Evolutionary conservation across 2,329 filamentous ascomycete genomes (phyloP).

Genomic region (Kalmusia sp.): DNA sequence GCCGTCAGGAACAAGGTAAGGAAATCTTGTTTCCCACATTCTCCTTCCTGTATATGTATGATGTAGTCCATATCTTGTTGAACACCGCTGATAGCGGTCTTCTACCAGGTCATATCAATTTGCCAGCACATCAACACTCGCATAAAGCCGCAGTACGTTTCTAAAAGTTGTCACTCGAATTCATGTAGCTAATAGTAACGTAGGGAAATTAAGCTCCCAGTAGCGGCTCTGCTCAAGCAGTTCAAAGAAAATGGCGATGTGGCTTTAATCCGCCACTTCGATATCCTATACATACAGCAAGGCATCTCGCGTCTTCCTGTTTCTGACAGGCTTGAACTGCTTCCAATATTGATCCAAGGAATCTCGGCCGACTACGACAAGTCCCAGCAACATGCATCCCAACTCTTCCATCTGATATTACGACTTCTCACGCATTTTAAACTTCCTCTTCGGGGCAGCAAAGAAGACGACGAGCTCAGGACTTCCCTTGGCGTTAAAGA

Average conservation of each 20-base stretch:
- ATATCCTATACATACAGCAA: slow-evolving; percentile 88
- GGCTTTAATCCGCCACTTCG: slow-evolving; percentile 82
- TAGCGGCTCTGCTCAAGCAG: slow-evolving; percentile 83
- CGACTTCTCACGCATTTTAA: slow-evolving; percentile 74
- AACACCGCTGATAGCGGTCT: slow-evolving; percentile 41
- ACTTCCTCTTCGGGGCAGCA: slow-evolving; percentile 77
- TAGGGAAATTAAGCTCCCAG: slow-evolving; percentile 76
- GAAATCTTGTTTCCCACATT: not conserved
- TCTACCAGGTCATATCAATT: slow-evolving; percentile 65
- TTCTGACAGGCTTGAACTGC: slow-evolving; percentile 71
- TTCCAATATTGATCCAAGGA: slow-evolving; percentile 74
- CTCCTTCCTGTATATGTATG: not conserved
- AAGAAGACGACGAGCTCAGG: slow-evolving; percentile 76
- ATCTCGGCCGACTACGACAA: slow-evolving; percentile 67
- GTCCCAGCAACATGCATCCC: slow-evolving; percentile 63
- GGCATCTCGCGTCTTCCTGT: slow-evolving; percentile 70
- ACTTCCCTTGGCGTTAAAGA: slow-evolving; percentile 70
- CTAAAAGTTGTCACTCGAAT: not conserved
- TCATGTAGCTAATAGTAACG: slow-evolving; percentile 16
- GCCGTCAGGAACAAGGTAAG: slow-evolving; percentile 78
- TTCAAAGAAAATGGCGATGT: slow-evolving; percentile 78
- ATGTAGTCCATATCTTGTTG: slow-evolving; percentile 6
- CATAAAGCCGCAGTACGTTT: slow-evolving; percentile 60
- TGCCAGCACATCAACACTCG: slow-evolving; percentile 76
- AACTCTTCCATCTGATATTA: slow-evolving; percentile 83